Evolutionary conservation across 768 basidiomycete species (phyloP), one percentile per base, ranked within the genome.

Genomic region (Podaxis sp.): DNA sequence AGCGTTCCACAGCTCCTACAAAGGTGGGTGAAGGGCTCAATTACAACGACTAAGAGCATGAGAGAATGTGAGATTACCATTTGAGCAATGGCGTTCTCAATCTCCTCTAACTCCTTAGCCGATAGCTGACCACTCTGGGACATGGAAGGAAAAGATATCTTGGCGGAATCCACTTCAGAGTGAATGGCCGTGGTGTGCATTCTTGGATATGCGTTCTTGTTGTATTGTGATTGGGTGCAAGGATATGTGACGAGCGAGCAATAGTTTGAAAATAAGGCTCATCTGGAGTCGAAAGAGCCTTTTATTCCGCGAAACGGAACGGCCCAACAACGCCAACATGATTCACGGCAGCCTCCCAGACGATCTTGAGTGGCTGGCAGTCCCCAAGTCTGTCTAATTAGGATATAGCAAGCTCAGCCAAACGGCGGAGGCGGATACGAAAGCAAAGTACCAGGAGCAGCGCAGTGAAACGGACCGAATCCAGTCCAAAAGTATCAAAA

Each of bases 1-100:
- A 25, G 58, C 36, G 24, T 52, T 52, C 58, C 58, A 59, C 29
- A 51, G 19, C 24, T 59, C 58, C 58, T 59, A n/a, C 8, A 19
- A 25, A 4, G 11, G 27, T 1, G 27, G 19, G 47, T 52, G 15
- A 15, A 11, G 2, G 17, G 4, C 25, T 43, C 43, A 17, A 7
- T 4, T 19, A 37, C 6, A 41, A 40, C 17, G 33, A 27, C 17
- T 11, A 2, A 7, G 19, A 52, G 25, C 24, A 38, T 7, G 25
- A 22, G 19, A 5, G 17, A 17, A 53, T 17, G 8, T 7, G 33
- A 33, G 33, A 33, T 33, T 52, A 59, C 58, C 47, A 59, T 59
- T 36, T 59, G 58, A 38, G 49, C 19, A 36, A 59, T 40, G 22
- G 38, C 49, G 6, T 27, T 41, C 17, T 59, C 52, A 13, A 60